Base-by-base conservation (phyloP, 2,329 filamentous ascomycete species). In the Thielaviopsis musarum region DNA sequence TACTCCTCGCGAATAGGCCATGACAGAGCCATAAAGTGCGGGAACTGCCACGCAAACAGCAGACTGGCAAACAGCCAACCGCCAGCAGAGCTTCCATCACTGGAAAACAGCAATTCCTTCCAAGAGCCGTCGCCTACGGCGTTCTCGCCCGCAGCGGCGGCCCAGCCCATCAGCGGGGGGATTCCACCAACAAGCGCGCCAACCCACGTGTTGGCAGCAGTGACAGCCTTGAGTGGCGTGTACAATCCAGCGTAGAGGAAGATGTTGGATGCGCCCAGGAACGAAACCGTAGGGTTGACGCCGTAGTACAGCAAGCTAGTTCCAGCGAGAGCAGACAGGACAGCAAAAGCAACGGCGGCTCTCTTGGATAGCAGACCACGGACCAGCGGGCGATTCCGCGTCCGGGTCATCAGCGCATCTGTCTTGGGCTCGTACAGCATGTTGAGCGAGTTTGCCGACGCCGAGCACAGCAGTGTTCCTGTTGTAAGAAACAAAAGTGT, bases 141-240 rank as follows among this genome's bases (percentile, higher is more conserved):
- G 52, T 84, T 85, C 70, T 96, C 89, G 57, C 90, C 91, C 0
- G 90, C 91, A 0, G 93, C 93, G 0, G 93, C 93, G 17, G 90
- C 88, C 93, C 93, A 98, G 64, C 93, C 93, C 93, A 98, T 98
- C 34, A 98, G 73, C 0, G 93, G 93, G 0, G 93, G 91, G 60
- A 98, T 95, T 1, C 86, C 91, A 62, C 93, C 93, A 0, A 98
- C 88, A 0, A 98, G 72, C 3, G 91, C 93, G 17, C 93, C 93
- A 17, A 94, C 80, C 93, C 93, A 98, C 0, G 93, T 98, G 68
- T 98, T 98, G 61, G 91, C 73, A 10, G 85, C 87, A 3, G 85
- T 87, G 13, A 96, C 75, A 6, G 89, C 84, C 73, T 98, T 98
- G 67, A 97, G 74, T 0, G 91, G 91, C 0, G 93, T 98, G 71